Evolutionary conservation across 768 basidiomycete genomes (phyloP).

Genomic region (Boletus subcaerulescens): DNA sequence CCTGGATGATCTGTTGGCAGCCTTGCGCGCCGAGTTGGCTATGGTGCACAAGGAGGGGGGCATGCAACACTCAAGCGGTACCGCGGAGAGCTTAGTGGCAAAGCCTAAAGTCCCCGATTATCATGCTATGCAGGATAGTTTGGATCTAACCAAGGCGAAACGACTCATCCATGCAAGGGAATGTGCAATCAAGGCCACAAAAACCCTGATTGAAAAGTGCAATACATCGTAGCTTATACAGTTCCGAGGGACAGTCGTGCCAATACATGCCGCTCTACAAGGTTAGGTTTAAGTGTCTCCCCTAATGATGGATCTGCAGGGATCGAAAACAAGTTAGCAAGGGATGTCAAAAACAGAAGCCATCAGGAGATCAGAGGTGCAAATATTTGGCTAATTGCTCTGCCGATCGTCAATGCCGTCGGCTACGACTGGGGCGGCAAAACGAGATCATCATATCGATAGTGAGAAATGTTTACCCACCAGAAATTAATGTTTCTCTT

Average conservation of each 20-base stretch:
- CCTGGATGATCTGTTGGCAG: conserved; percentile 58
- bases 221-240: conserved; percentile 3
- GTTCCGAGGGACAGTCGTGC: conserved; percentile 1
- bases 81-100: conserved; percentile 4
- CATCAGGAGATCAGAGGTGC: conserved; percentile 51
- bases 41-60: neutral
- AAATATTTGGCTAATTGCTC: conserved; percentile 66
- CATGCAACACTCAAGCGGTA: neutral
- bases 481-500: neutral
- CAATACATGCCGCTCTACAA: neutral
- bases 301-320: neutral
- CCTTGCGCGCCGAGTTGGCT: conserved; percentile 48
- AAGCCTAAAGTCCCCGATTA: conserved; percentile 45
- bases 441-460: conserved; percentile 50
- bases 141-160: conserved; percentile 60
- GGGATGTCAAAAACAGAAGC: neutral
- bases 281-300: neutral
- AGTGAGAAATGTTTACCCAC: conserved; percentile 29
- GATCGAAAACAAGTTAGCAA: conserved; percentile 10
- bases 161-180: conserved; percentile 69
- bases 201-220: conserved; percentile 48
- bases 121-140: conserved; percentile 32
- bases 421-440: conserved; percentile 79
- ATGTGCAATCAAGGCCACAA: conserved; percentile 62
- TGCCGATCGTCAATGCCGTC: conserved; percentile 59